Evolutionary conservation across 2,329 filamentous ascomycete genomes (phyloP), one percentile per base, ranked within the genome.

Genomic region (Colletotrichum gloeosporioides): DNA sequence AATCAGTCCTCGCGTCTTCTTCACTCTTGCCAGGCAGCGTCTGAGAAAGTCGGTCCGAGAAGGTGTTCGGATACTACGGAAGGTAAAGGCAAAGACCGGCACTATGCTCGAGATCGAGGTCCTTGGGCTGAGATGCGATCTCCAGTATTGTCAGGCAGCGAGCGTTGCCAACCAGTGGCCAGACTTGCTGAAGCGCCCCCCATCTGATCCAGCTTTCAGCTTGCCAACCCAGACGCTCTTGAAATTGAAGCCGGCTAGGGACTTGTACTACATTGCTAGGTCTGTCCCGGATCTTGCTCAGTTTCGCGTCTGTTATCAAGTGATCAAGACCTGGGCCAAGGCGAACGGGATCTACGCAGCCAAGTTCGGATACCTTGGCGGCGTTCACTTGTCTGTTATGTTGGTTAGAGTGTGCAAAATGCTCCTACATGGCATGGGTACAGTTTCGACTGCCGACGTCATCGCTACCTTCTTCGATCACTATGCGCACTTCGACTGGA

Each of bases 31-130:
- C 7, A 83, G 86, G 2, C 89, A 91, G 79, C 87, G 90, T 10
- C 83, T 94, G 12, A 86, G 86, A 32, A 90, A 85, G 75, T 88
- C 88, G 2, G 81, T 85, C 1, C 77, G 81, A 2, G 80, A 83
- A 25, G 88, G 85, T 0, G 82, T 93, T 49, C 86, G 81, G 27
- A 85, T 93, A 13, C 79, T 93, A 18, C 88, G 92, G 57, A 89
- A 89, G 67, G 90, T 93, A 10, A 89, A 90, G 63, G 89, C 91
- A 3, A 87, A 88, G 65, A 89, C 90, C 1, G 92, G 92, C 10
- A 92, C 89, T 1, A 93, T 93, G 90, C 85, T 94, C 7, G 92
- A 94, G 79, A 83, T 94, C 6, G 88, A 90, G 57, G 85, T 93
- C n/a, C 81, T 84, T 6, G 89, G 87, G 12, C 85, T 94, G 79